Evolutionary conservation across 148 eudicot species (phyloP).

Genomic region (Oxyria digyna): DNA sequence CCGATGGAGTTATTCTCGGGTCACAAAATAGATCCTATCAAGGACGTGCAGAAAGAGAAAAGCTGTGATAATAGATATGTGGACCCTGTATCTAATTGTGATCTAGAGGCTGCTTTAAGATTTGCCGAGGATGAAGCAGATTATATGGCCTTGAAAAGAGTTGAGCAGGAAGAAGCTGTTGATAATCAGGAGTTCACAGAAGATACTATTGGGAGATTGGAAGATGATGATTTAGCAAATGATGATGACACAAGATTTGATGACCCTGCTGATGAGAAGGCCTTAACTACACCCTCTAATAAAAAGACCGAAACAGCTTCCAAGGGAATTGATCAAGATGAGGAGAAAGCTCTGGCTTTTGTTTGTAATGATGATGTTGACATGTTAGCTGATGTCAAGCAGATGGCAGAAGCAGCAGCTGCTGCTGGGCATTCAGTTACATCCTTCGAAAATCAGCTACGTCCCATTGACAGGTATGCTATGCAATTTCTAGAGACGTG

Average conservation of each 20-base stretch:
- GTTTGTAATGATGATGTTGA: slow-evolving; percentile 74
- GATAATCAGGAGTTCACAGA: slow-evolving; percentile 96
- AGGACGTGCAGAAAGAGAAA: slow-evolving; percentile 39
- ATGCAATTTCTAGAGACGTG: slow-evolving; percentile 82
- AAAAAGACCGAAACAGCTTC: slow-evolving; percentile 18
- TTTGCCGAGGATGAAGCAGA: slow-evolving; percentile 98
- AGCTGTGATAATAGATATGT: slow-evolving; percentile 23
- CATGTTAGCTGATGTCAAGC: slow-evolving; percentile 97
- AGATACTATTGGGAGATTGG: slow-evolving; percentile 68
- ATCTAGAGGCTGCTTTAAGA: slow-evolving; percentile 96
- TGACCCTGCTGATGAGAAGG: slow-evolving; percentile 38
- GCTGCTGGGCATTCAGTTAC: slow-evolving; percentile 82
- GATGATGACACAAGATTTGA: slow-evolving; percentile 60
- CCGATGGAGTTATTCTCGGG: slow-evolving; percentile 94
- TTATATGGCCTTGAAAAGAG: slow-evolving; percentile 95
- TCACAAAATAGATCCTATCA: slow-evolving; percentile 36
- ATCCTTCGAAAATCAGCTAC: slow-evolving; percentile 83
- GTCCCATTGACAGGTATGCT: slow-evolving; percentile 96
- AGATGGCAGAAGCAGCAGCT: slow-evolving; percentile 98
- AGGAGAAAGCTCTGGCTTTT: slow-evolving; percentile 41
- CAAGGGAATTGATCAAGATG: slow-evolving; percentile 30
- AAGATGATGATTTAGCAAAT: slow-evolving; percentile 80
- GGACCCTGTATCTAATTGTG: slow-evolving; percentile 58
- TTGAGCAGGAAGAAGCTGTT: slow-evolving; percentile 97
- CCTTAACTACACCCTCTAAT: slow-evolving; percentile 25